Percentiles rank a stretch among this genome's conserved stretches.
Conservation (phyloP, 2,329 filamentous ascomycete genomes). For the Penicillium sp. region DNA sequence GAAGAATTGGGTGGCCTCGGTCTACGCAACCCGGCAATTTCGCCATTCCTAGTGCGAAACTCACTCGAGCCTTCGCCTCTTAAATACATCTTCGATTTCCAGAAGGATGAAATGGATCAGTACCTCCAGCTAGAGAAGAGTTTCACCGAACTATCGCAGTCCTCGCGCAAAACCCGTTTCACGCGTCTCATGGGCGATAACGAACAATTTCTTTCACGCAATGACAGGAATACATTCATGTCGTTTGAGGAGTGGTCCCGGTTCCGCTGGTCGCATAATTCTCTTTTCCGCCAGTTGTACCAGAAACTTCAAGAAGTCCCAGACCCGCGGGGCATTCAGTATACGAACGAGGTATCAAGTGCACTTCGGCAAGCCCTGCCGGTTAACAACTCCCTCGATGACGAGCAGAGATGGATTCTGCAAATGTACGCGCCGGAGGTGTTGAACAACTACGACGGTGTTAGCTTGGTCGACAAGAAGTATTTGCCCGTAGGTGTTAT, state of each 20-base stretch:
- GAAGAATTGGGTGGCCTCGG: slow-evolving; percentile 53
- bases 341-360: slow-evolving; percentile 31
- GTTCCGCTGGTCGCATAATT: slow-evolving; percentile 35
- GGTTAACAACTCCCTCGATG: neutral
- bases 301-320: slow-evolving; percentile 32
- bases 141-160: slow-evolving; percentile 26
- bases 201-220: slow-evolving; percentile 16
- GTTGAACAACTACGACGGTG: slow-evolving; percentile 40
- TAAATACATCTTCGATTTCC: slow-evolving; percentile 30
- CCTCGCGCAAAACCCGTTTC: slow-evolving; percentile 1
- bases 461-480: slow-evolving; percentile 45
- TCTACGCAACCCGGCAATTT: slow-evolving; percentile 54
- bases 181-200: slow-evolving; percentile 6
- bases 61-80: slow-evolving; percentile 29
- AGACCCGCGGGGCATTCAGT: slow-evolving; percentile 9
- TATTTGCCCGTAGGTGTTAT: slow-evolving; percentile 47
- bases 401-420: slow-evolving; percentile 38
- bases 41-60: slow-evolving; percentile 45
- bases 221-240: slow-evolving; percentile 36
- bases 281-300: slow-evolving; percentile 28
- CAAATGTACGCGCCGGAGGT: slow-evolving; percentile 43
- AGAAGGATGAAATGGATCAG: slow-evolving; percentile 27
- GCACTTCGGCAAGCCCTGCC: slow-evolving; percentile 23
- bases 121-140: slow-evolving; percentile 30
- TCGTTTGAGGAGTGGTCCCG: slow-evolving; percentile 43